phyloP scores from a whole-genome alignment of 2,329 filamentous ascomycete species.

The Cladobotryum mycophilum region DNA sequence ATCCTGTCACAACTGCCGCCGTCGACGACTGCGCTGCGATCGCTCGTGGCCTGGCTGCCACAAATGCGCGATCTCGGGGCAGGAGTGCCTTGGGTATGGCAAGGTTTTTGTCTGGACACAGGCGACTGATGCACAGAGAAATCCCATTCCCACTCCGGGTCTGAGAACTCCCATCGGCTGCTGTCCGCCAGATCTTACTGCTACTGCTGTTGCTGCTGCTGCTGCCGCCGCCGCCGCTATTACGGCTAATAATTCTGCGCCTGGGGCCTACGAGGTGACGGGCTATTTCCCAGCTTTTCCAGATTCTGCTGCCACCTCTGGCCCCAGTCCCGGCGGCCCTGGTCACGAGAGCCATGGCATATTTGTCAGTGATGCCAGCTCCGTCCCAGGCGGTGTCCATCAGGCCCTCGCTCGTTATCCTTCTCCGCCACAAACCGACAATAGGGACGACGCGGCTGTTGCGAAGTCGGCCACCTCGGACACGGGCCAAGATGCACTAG shows the following conservation, averaged over 20 bases:
- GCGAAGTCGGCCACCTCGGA: constrained; percentile 9
- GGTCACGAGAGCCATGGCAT: not conserved
- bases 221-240: not conserved
- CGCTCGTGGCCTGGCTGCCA: constrained; percentile 52
- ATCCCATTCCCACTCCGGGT: constrained; percentile 30
- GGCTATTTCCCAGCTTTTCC: constrained; percentile 11
- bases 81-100: constrained; percentile 57
- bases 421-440: constrained; percentile 6
- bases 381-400: constrained; percentile 3
- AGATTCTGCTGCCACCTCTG: not conserved
- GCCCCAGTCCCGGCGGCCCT: not conserved
- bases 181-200: constrained; percentile 5
- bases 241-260: not conserved
- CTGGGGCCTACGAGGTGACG: constrained; percentile 2
- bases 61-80: constrained; percentile 50
- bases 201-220: constrained; percentile 2
- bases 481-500: constrained; percentile 1
- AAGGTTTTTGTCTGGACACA: constrained; percentile 55
- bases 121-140: constrained; percentile 44
- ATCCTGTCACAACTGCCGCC: constrained; percentile 13
- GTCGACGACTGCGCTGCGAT: constrained; percentile 50
- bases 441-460: not conserved
- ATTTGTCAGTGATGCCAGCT: constrained; percentile 1
- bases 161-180: constrained; percentile 13
- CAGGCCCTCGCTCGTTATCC: constrained; percentile 1